phyloP scores from a whole-genome alignment of 495 filamentous ascomycete species.

The Hypomontagnella monticulosa region DNA sequence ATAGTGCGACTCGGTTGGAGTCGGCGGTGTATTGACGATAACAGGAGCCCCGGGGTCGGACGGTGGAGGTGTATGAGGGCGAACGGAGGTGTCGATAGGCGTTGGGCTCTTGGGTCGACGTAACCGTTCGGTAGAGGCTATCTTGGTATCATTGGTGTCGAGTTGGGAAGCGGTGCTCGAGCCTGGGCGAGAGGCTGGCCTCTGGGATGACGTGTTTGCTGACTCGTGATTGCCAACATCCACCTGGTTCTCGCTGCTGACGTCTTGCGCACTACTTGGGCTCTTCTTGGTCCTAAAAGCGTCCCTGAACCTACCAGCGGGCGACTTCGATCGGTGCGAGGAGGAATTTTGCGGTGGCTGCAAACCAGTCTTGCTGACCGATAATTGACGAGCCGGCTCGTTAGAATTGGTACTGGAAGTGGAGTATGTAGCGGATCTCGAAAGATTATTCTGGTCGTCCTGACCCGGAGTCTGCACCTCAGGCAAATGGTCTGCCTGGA shows the following conservation, averaged over 20 bases:
- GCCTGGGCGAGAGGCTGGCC: slow-evolving; percentile 24
- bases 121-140: slow-evolving; percentile 39
- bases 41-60: slow-evolving; percentile 53
- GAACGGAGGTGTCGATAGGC: slow-evolving; percentile 47
- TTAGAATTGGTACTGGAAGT: slow-evolving; percentile 21
- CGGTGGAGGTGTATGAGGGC: slow-evolving; percentile 56
- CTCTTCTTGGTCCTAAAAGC: slow-evolving; percentile 55
- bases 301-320: slow-evolving; percentile 56
- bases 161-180: slow-evolving; percentile 33
- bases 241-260: slow-evolving; percentile 29
- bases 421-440: slow-evolving; percentile 40
- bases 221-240: slow-evolving; percentile 33
- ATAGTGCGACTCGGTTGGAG: slow-evolving; percentile 56
- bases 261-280: slow-evolving; percentile 17
- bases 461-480: slow-evolving; percentile 45
- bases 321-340: slow-evolving; percentile 55
- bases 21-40: slow-evolving; percentile 68
- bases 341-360: slow-evolving; percentile 48
- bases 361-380: slow-evolving; percentile 46
- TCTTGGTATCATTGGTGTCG: slow-evolving; percentile 38
- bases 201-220: slow-evolving; percentile 30
- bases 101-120: slow-evolving; percentile 45
- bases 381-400: slow-evolving; percentile 38
- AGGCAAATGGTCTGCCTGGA: slow-evolving; percentile 65
- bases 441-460: slow-evolving; percentile 37